Evolutionary conservation across 352 stramenopile genomes (phyloP).

Genomic region (Saprolegnia parasitica): DNA sequence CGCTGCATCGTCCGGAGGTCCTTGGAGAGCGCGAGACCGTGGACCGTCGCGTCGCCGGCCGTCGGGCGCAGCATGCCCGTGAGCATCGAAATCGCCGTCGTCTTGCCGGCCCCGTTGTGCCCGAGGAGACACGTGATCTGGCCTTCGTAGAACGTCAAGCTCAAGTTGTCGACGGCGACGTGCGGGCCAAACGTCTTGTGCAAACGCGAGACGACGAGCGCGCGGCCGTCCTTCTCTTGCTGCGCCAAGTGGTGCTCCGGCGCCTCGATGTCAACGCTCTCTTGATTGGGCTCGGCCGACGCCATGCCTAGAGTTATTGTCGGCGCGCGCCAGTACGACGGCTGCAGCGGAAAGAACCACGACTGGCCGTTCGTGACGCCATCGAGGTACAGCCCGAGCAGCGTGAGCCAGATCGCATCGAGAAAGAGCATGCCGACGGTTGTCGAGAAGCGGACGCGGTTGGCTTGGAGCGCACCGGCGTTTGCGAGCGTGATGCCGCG

Average conservation of each 20-base stretch:
- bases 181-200: constrained; percentile 67
- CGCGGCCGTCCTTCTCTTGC: constrained; percentile 50
- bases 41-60: constrained; percentile 3
- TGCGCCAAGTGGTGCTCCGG: constrained; percentile 32
- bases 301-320: no score
- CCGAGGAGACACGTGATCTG: constrained; percentile 33
- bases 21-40: constrained; percentile 41
- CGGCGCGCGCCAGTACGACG: constrained; percentile 61
- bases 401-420: constrained; percentile 83
- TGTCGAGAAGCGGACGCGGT: constrained; percentile 56
- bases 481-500: constrained; percentile 44
- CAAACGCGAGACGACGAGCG: constrained; percentile 54
- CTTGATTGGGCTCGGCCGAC: not conserved
- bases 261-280: constrained; percentile 30
- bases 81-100: constrained; percentile 32
- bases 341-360: constrained; percentile 83
- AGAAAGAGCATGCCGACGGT: constrained; percentile 79
- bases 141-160: constrained; percentile 68
- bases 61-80: constrained; percentile 30
- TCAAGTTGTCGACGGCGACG: constrained; percentile 81
- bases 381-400: constrained; percentile 62
- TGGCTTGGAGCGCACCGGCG: constrained; percentile 38
- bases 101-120: constrained; percentile 34
- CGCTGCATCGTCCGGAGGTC: constrained; percentile 33
- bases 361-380: constrained; percentile 38